Base-by-base conservation (phyloP, 78 protist species). In the Dictyostelium brefeldianum region DNA sequence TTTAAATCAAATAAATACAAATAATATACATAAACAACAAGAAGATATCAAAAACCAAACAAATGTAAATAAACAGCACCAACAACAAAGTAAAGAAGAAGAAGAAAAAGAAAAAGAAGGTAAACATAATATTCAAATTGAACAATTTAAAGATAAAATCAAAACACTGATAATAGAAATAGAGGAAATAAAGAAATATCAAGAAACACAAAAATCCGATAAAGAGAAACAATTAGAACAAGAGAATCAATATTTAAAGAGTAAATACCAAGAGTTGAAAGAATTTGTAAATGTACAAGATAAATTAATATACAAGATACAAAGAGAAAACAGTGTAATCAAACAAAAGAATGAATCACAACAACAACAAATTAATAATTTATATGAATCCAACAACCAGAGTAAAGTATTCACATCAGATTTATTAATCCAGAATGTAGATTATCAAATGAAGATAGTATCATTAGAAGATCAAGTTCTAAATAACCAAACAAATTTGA, bases 1-100 rank as follows among this genome's bases (percentile, higher is more conserved):
- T 4, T 67, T 67, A 67, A 31, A 67, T 67, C 27, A 67, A 67
- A 67, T 67, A 31, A 67, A 67, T 67, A 67, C 15, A 27, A n/a
- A 62, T 11, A 59, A 22, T 64, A 64, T 25, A 65, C 74, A 29
- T 25, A 20, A 65, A 29, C 22, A 27, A 65, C 20, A 8, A 29
- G 75, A 15, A 31, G 29, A 67, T 29, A 31, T 27, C 29, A 31
- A 65, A 29, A 65, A 67, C 5, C 12, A 27, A 25, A 67, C 48
- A 67, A 22, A 31, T 29, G 10, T 12, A 67, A 1, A 14, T 4
- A 11, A 67, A 67, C 5, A 29, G 46, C 25, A 64, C 17, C 10
- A 7, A 22, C 12, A 64, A 64, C 43, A 67, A n/a, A n/a, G n/a
- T n/a, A n/a, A n/a, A 11, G 27, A 67, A 31, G 56, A 14, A 51